These are phyloP conservation scores for Populus trichocarpa DNA, from an alignment of 441 rosid genomes.

Conservation along the genomic window DNA sequence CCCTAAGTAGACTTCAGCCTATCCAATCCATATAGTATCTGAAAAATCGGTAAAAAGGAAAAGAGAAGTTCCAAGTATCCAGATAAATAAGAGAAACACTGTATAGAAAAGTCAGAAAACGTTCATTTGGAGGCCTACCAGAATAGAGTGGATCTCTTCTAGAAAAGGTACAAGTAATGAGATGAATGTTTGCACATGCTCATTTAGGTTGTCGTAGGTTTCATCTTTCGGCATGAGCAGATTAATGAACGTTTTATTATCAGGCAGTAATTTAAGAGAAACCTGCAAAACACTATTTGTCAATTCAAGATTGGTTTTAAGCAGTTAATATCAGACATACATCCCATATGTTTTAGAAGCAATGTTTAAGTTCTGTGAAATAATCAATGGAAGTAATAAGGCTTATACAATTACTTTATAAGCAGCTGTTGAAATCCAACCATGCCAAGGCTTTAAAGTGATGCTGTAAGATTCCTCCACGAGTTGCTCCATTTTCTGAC, in stretches of 20 bases:
- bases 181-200: conserved; percentile 55
- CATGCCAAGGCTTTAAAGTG: conserved; percentile 83
- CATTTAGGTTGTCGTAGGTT: conserved; percentile 40
- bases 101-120: background rate
- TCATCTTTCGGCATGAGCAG: conserved; percentile 57
- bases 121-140: conserved; percentile 39
- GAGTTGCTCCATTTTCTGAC: conserved; percentile 58
- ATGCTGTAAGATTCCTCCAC: conserved; percentile 73
- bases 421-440: conserved; percentile 95
- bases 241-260: conserved; percentile 50
- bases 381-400: background rate
- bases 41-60: conserved; percentile 20
- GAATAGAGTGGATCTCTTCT: conserved; percentile 54
- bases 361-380: background rate
- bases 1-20: conserved; percentile 41
- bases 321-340: background rate
- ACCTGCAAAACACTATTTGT: conserved; percentile 42
- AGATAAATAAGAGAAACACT: background rate
- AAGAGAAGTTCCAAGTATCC: background rate
- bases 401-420: conserved; percentile 44
- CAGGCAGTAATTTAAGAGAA: conserved; percentile 72
- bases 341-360: background rate
- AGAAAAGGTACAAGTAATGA: conserved; percentile 54
- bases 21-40: conserved; percentile 50
- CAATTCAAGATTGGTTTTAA: background rate